Conservation (phyloP, 331 rosid genomes). For the Quercus phellos region DNA sequence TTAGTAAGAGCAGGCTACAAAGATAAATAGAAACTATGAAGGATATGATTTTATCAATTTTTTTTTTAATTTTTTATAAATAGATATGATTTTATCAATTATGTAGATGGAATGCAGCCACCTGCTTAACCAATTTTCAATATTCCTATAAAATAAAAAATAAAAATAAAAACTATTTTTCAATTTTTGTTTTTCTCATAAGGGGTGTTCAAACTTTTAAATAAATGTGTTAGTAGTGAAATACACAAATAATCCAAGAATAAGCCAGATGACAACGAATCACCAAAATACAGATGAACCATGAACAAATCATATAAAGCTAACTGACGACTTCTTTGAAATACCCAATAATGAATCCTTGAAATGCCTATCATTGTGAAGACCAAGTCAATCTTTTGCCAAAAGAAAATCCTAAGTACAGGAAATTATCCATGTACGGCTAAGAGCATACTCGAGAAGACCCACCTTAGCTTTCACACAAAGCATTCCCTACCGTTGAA, state of each 20-base stretch:
- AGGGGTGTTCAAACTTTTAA: neutral
- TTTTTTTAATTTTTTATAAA: too few relatives aligned
- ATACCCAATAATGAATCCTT: neutral
- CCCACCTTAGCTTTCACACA: neutral
- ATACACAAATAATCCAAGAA: neutral
- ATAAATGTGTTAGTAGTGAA: neutral
- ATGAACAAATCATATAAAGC: neutral
- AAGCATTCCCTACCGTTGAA: neutral
- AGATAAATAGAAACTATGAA: neutral
- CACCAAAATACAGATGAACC: neutral
- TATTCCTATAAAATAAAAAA: too few relatives aligned
- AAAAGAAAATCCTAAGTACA: neutral
- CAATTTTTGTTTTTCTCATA: neutral
- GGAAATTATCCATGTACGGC: neutral
- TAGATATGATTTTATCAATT: neutral
- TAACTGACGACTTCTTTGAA: neutral
- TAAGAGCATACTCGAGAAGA: neutral
- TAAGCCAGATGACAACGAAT: neutral
- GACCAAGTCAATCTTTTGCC: neutral
- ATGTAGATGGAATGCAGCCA: neutral
- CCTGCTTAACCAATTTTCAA: neutral
- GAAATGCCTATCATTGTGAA: neutral
- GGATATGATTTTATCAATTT: neutral
- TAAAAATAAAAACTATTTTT: too few relatives aligned
- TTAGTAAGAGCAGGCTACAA: conserved; percentile 8